Evolutionary conservation across 768 basidiomycete genomes (phyloP).

Genomic region (Boletales sp.): DNA sequence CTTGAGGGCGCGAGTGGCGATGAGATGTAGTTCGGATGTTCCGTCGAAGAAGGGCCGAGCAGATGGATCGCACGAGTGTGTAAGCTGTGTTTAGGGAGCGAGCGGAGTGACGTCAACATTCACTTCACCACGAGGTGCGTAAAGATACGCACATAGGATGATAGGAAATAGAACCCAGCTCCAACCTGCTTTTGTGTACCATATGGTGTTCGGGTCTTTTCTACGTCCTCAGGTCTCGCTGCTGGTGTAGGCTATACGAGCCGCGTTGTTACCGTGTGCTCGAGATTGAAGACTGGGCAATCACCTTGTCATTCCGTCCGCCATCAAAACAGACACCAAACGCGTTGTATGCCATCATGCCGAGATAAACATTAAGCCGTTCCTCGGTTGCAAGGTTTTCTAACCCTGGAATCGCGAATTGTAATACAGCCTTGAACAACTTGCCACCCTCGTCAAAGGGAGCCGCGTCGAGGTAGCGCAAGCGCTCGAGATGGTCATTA

Average conservation of each 20-base stretch:
- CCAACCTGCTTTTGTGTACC: conserved; percentile 78
- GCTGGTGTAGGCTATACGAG: conserved; percentile 45
- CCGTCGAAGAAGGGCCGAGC: conserved; percentile 66
- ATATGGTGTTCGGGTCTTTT: conserved; percentile 71
- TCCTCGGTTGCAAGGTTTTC: conserved; percentile 69
- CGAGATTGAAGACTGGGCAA: conserved; percentile 6
- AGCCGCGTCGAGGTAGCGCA: conserved; percentile 61
- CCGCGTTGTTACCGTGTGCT: not conserved
- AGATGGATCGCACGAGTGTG: conserved; percentile 72
- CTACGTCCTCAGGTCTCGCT: conserved; percentile 64
- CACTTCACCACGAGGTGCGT: not conserved
- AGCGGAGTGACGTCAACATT: not conserved
- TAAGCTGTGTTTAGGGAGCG: conserved; percentile 35
- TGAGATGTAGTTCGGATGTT: conserved; percentile 65
- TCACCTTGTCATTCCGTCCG: conserved; percentile 71
- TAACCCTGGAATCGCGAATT: conserved; percentile 63
- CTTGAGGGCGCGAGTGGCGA: conserved; percentile 64
- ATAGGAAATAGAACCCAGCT: conserved; percentile 69
- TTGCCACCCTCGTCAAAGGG: conserved; percentile 47
- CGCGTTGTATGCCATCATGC: conserved; percentile 74
- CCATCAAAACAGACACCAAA: conserved; percentile 67
- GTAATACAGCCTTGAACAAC: conserved; percentile 52
- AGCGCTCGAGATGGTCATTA: conserved; percentile 73
- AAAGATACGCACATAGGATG: conserved; percentile 55
- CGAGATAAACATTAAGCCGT: conserved; percentile 54